Percentiles rank a stretch among this genome's conserved stretches.
Evolutionary conservation across 1,139 yeast species (phyloP).

Genomic region (Geotrichum citri-aurantii): DNA sequence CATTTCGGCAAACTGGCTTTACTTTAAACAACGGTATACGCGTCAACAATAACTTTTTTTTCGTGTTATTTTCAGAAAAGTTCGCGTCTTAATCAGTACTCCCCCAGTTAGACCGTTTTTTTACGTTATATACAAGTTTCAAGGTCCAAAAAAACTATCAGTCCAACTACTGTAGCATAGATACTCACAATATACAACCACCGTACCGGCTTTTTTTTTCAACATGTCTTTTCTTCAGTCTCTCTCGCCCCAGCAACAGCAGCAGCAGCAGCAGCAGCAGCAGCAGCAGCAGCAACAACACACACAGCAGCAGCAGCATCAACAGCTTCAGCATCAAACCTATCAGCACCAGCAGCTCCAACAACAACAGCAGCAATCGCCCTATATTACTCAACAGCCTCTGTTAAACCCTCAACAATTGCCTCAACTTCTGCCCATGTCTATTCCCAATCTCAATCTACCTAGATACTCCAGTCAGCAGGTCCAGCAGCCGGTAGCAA

Average conservation of each 20-base stretch:
- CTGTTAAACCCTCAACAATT: not conserved
- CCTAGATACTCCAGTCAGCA: slow-evolving; percentile 3
- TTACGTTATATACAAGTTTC: not conserved
- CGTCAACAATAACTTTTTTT: not conserved
- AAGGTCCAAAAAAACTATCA: not conserved
- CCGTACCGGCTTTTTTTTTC: not conserved
- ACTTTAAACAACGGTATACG: not conserved
- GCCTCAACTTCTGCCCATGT: not conserved
- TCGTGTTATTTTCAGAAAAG: not conserved
- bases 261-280: not conserved
- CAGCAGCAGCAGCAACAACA: not conserved
- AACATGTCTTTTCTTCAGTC: not conserved
- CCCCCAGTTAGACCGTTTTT: not conserved
- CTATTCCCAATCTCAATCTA: not conserved
- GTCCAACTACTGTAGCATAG: not conserved
- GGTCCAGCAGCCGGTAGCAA: not conserved
- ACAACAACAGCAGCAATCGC: slow-evolving; percentile 2
- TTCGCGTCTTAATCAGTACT: not conserved
- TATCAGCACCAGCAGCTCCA: not conserved
- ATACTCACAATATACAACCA: not conserved
- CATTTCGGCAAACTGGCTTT: not conserved
- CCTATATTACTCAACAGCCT: not conserved
- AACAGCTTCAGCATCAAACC: not conserved
- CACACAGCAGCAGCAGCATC: not conserved
- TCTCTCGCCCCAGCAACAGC: not conserved